Percentiles rank a stretch among this genome's conserved stretches.
phyloP scores from a whole-genome alignment of 768 basidiomycete species.

The Mycena polygramma region DNA sequence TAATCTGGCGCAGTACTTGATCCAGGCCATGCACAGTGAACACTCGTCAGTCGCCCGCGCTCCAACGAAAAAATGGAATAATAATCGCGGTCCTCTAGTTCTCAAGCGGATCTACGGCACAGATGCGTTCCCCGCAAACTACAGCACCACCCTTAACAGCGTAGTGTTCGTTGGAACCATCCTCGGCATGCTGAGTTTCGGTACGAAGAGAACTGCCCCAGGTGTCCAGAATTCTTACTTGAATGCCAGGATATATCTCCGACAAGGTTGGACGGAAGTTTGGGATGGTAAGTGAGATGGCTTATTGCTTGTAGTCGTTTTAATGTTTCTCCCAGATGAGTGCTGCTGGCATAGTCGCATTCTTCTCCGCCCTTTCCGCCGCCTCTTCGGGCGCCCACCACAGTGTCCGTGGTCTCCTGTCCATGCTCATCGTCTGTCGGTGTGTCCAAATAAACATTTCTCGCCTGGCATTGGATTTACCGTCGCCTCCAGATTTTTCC shows the following conservation, averaged over 20 bases:
- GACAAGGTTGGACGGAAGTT: constrained; percentile 91
- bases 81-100: constrained; percentile 55
- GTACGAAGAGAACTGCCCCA: constrained; percentile 44
- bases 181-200: constrained; percentile 88
- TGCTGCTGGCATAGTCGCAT: constrained; percentile 84
- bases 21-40: constrained; percentile 62
- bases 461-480: constrained; percentile 1
- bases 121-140: constrained; percentile 65
- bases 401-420: constrained; percentile 76
- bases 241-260: constrained; percentile 69
- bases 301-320: neutral
- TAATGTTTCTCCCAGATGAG: constrained; percentile 66
- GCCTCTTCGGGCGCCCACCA: constrained; percentile 85
- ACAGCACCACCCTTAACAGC: constrained; percentile 73
- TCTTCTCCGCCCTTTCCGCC: constrained; percentile 88
- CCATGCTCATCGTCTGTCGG: constrained; percentile 87
- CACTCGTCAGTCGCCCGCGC: constrained; percentile 61
- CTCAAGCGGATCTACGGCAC: constrained; percentile 79
- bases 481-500: constrained; percentile 70
- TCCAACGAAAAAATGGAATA: neutral
- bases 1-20: constrained; percentile 11
- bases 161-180: constrained; percentile 88
- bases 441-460: constrained; percentile 44
- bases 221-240: constrained; percentile 7
- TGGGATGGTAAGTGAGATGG: constrained; percentile 77